Evolutionary conservation across 805 yeast species (phyloP).

Genomic region (Maudiozyma serrabonitensis): DNA sequence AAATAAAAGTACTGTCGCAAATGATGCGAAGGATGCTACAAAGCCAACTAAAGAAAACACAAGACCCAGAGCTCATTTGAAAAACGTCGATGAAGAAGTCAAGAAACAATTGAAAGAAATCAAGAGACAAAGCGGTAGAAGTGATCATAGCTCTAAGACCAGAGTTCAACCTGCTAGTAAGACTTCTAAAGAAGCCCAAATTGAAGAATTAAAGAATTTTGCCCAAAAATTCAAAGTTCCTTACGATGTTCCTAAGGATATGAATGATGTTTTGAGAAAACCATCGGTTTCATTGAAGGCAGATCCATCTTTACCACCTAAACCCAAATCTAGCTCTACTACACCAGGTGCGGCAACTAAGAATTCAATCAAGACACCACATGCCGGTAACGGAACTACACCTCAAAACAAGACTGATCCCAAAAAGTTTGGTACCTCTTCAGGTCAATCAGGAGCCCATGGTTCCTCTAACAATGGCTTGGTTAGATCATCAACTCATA

Average conservation of each 20-base stretch:
- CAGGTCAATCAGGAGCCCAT: background rate
- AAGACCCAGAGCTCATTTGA: background rate
- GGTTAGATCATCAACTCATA: conserved; percentile 11
- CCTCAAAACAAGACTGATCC: conserved; percentile 12
- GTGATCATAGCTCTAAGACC: conserved; percentile 1
- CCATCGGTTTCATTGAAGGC: conserved; percentile 11
- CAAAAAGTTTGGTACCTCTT: conserved; percentile 7
- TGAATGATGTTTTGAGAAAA: conserved; percentile 26
- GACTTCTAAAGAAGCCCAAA: conserved; percentile 42
- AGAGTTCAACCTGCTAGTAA: conserved; percentile 5
- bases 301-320: conserved; percentile 20
- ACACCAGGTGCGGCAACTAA: conserved; percentile 6
- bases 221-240: conserved; percentile 74
- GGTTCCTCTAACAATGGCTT: background rate
- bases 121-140: conserved; percentile 4
- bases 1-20: background rate
- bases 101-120: conserved; percentile 3
- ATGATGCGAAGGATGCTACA: background rate
- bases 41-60: background rate
- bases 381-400: conserved; percentile 9
- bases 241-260: conserved; percentile 41
- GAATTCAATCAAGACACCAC: conserved; percentile 12
- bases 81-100: background rate
- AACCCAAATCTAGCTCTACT: conserved; percentile 5
- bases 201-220: conserved; percentile 64